Base-by-base conservation (phyloP, 352 stramenopile genomes). In the Globisporangium nunn region DNA sequence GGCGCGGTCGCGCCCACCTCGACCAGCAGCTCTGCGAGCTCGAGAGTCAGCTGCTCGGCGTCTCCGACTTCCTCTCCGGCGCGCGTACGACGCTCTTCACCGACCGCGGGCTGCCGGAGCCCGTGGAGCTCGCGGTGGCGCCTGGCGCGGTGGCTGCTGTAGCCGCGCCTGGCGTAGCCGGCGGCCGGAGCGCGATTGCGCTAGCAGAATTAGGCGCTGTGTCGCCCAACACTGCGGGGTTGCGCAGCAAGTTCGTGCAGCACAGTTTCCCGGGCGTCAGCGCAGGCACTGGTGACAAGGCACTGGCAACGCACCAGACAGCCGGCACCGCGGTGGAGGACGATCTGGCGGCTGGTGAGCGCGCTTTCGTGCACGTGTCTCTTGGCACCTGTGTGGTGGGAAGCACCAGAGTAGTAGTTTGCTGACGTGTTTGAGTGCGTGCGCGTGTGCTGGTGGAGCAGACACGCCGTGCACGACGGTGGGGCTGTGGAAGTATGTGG, bases 401-500 rank as follows among this genome's bases (percentile, higher is more conserved):
- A 23, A 23, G 23, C 23, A 23, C 23, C 23, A 23, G 23, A 23
- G 23, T 23, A 23, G 23, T 23, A 23, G 23, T 23, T 23, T 23
- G 23, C 23, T 23, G 23, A 23, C 23, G 23, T 23, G 23, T 23
- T 23, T 23, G 23, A 23, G 23, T 23, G 23, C 23, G 31, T 46
- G 18, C n/a, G 4, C 30, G 51, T 49, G 11, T 54, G 35, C 23
- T 23, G 23, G 23, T 29, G 37, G 47, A 40, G 33, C 49, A 92
- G 81, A 87, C 48, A 63, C 75, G 30, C 78, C 78, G 17, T 90
- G 75, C 48, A 87, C 79, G 58, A 87, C 75, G 2, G 72, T 67
- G 29, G 79, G 81, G 4, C 52, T 92, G 44, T 92, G 81, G 81
- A 81, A 75, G 43, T 90, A 85, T 56, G 40, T 83, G 33, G 68